Evolutionary conservation across 805 yeast genomes (phyloP), one percentile per base, ranked within the genome.

Genomic region (Kazachstania kunashirensis): DNA sequence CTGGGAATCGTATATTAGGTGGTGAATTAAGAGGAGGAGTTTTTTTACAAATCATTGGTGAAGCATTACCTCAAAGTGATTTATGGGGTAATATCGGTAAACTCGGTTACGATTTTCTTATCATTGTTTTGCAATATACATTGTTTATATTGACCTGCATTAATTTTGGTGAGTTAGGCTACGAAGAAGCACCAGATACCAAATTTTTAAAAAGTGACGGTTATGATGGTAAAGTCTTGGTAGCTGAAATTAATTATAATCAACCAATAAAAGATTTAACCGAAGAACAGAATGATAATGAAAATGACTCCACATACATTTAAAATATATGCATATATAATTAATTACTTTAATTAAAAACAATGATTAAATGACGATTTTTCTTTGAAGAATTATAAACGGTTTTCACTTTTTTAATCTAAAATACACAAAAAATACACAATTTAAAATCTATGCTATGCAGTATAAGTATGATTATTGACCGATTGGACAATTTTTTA

Each of bases 401-500:
- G n/a, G n/a, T 29, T 29, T 23, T 23, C 11, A 23, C 24, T 12
- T 16, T 16, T 17, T 29, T 29, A 19, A 29, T 29, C 31, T 17
- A 17, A 29, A 29, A 17, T 29, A 29, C 12, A 29, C 31, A 29
- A 20, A 29, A 17, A 20, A 19, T 28, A 18, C 21, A 21, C 29
- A 14, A 34, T 30, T 23, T 15, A 29, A 24, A 27, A 25, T 31
- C 20, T 36, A 28, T 32, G 29, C 23, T 14, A 20, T 23, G 34
- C 31, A 15, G 15, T 24, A 11, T 27, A 14, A n/a, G 11, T 4
- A 9, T 15, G 14, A 24, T 51, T 60, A 70, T 55, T 73, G 77
- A 30, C 77, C 73, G 42, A 83, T 80, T 34, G 92, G 89, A 61
- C 92, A 83, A 53, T 67, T 75, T 57, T 82, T 76, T 60, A 83